Percentiles rank a stretch among this genome's conserved stretches.
Conservation (phyloP, 257 asterid genomes). For the Petrea volubilis region DNA sequence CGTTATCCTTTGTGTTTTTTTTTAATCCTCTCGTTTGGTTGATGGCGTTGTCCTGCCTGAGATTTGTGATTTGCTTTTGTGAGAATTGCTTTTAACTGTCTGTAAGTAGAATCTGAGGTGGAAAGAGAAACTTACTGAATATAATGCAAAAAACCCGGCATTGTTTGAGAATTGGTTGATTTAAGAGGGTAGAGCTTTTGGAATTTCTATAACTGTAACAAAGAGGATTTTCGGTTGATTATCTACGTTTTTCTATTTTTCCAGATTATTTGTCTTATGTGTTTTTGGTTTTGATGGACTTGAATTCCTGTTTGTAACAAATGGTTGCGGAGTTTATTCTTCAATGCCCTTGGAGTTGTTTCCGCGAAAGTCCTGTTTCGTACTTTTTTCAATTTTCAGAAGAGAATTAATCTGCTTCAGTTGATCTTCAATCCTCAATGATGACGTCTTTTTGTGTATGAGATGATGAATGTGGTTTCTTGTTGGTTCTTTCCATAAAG, state of each 20-base stretch:
- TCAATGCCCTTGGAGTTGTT: neutral
- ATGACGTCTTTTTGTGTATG: neutral
- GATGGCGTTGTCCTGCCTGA: neutral
- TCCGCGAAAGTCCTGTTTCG: neutral
- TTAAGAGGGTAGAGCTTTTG: conserved; percentile 16
- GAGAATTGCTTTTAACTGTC: neutral
- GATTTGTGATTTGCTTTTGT: neutral
- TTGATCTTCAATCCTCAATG: neutral
- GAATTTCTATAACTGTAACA: neutral
- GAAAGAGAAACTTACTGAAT: neutral
- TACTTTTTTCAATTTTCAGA: neutral
- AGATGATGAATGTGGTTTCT: neutral
- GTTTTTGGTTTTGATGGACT: neutral
- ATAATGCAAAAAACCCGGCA: neutral
- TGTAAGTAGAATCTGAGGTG: neutral
- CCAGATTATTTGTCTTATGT: neutral
- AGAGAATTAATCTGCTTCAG: neutral
- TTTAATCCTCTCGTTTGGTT: neutral
- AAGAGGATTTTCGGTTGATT: neutral
- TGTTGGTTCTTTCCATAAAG: neutral
- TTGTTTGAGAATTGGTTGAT: neutral
- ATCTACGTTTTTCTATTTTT: neutral
- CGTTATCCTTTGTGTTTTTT: neutral
- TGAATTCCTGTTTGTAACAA: neutral
- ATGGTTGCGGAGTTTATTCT: neutral